Evolutionary conservation across 148 eudicot genomes (phyloP).

Genomic region (Hydrangea macrophylla): DNA sequence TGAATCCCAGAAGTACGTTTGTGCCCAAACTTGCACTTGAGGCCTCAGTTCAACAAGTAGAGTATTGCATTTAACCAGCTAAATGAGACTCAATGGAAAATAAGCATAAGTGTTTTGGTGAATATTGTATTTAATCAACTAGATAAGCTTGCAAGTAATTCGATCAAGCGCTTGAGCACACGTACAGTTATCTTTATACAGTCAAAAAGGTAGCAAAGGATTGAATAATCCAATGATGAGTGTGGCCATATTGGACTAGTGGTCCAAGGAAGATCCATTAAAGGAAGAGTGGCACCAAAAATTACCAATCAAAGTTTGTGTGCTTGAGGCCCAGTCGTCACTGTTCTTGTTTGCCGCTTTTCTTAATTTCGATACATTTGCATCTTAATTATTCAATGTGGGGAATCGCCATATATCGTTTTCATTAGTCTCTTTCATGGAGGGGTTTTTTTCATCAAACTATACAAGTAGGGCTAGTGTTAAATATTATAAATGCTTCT

Average conservation of each 20-base stretch:
- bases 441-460: constrained; percentile 1
- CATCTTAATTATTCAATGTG: neutral
- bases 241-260: neutral
- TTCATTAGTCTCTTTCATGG: constrained; percentile 11
- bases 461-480: neutral
- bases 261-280: constrained; percentile 14
- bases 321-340: neutral
- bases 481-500: neutral
- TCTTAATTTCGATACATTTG: neutral
- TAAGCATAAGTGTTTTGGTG: no score
- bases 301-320: neutral
- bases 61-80: no score
- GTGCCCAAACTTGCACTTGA: no score
- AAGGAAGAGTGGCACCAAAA: constrained; percentile 10
- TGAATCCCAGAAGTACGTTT: no score
- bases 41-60: no score
- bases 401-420: constrained; percentile 12
- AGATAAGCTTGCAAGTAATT: no score
- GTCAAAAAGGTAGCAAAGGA: no score
- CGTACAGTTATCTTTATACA: no score
- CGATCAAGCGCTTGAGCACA: no score
- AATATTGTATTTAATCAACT: no score
- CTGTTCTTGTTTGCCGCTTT: constrained; percentile 19
- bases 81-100: no score
- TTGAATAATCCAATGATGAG: no score